A percentile compares a stretch with the other conserved stretches of the same genome.
Evolutionary conservation across 768 basidiomycete genomes (phyloP).

Genomic region (Pholiota conissans): DNA sequence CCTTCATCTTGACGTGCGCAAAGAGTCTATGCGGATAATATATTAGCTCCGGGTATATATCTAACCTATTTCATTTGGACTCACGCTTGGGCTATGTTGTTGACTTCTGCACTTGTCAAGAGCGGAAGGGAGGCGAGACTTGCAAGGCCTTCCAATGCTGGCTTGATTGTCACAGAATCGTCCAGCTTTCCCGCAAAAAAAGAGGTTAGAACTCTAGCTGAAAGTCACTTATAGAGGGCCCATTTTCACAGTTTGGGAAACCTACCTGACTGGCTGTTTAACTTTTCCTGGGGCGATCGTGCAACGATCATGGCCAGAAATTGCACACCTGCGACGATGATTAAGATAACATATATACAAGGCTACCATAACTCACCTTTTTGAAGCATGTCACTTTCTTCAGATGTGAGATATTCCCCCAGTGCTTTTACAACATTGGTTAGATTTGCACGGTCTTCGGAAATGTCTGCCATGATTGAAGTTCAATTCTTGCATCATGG

Average conservation of each 20-base stretch:
- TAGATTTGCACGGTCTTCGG: constrained; percentile 56
- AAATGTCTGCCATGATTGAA: constrained; percentile 37
- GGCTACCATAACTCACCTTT: constrained; percentile 56
- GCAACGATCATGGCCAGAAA: constrained; percentile 75
- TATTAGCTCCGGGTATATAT: too few species aligned
- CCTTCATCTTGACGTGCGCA: constrained; percentile 76
- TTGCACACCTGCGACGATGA: constrained; percentile 63
- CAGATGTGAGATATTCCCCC: constrained; percentile 85
- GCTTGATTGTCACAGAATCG: constrained; percentile 81
- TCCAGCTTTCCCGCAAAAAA: constrained; percentile 90
- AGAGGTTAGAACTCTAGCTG: constrained; percentile 78
- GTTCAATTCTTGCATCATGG: constrained; percentile 12
- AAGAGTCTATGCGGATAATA: constrained; percentile 70
- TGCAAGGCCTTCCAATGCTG: constrained; percentile 75
- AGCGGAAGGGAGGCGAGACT: constrained; percentile 62
- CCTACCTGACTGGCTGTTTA: constrained; percentile 85
- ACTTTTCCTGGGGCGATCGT: constrained; percentile 54
- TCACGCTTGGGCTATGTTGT: constrained; percentile 62
- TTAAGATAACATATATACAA: constrained; percentile 3
- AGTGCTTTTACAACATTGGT: constrained; percentile 83
- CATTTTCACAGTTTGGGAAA: background rate
- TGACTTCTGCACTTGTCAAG: constrained; percentile 65
- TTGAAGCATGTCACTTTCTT: constrained; percentile 73
- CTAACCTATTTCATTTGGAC: too few species aligned
- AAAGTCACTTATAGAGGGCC: constrained; percentile 3